phyloP scores from a whole-genome alignment of 2,329 filamentous ascomycete species.

The Paracoccidioides lutzii region DNA sequence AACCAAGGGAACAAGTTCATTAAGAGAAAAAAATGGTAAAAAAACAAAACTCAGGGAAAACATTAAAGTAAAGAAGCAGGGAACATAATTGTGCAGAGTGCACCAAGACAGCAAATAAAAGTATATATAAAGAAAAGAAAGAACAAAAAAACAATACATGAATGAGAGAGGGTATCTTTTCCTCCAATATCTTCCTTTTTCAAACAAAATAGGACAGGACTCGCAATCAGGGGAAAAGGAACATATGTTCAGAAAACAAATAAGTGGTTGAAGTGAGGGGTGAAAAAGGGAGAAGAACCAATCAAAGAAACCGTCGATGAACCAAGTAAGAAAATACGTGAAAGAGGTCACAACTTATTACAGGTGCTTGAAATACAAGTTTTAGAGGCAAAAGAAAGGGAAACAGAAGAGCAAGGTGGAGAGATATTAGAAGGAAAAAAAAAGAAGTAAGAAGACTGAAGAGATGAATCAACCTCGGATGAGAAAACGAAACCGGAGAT shows the following conservation, averaged over 20 bases:
- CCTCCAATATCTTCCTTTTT: slow-evolving; percentile 3
- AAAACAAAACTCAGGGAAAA: background rate
- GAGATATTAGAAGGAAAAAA: background rate
- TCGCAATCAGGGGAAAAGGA: background rate
- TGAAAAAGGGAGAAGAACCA: background rate
- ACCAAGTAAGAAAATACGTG: background rate
- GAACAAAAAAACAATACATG: background rate
- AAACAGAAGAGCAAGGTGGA: background rate
- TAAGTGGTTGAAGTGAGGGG: background rate
- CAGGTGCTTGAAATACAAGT: background rate
- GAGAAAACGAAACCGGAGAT: background rate
- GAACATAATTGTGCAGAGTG: background rate
- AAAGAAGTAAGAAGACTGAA: slow-evolving; percentile 1
- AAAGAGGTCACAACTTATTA: background rate
- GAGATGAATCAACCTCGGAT: background rate
- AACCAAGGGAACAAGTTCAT: background rate
- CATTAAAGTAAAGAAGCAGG: background rate
- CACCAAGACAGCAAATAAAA: background rate
- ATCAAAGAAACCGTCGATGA: background rate
- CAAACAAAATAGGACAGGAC: background rate
- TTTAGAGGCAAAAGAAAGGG: background rate
- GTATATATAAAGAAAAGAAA: background rate
- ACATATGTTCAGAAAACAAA: background rate
- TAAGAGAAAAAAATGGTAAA: background rate
- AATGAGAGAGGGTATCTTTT: slow-evolving; percentile 4